Percentiles rank a stretch among this genome's conserved stretches.
Conservation (phyloP, 768 basidiomycete species). For the Erythrobasidium yunnanense region DNA sequence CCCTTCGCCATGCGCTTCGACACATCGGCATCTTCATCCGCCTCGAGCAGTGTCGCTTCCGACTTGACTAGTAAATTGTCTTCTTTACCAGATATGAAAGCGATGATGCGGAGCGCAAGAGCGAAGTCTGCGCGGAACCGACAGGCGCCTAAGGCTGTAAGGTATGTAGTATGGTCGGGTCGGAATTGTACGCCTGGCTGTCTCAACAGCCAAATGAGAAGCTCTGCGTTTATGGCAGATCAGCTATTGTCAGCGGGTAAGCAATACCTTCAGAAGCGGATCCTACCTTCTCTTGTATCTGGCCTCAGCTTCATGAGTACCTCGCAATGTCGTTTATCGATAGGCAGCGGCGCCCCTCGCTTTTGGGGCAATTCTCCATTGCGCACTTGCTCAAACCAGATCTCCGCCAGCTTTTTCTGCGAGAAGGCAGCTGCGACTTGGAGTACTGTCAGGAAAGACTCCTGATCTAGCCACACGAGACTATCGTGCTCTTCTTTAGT, state of each 20-base stretch:
- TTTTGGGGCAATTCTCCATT: background rate
- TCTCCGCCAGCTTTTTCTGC: background rate
- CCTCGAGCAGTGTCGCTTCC: background rate
- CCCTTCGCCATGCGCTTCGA: slow-evolving; percentile 14
- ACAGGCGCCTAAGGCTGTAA: background rate
- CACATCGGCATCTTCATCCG: background rate
- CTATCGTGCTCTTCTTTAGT: background rate
- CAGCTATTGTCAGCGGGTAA: background rate
- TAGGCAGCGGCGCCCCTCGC: background rate
- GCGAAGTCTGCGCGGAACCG: background rate
- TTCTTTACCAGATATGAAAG: background rate
- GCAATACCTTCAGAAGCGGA: too few relatives aligned
- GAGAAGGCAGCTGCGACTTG: background rate
- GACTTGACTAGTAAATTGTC: background rate
- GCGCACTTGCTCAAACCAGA: background rate
- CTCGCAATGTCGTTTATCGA: background rate
- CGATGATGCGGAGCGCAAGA: slow-evolving; percentile 5
- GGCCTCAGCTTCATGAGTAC: slow-evolving; percentile 11
- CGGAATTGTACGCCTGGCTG: background rate
- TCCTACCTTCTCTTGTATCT: background rate
- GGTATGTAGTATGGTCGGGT: background rate
- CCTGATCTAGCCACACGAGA: background rate
- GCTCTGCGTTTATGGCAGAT: background rate
- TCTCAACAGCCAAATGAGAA: background rate
- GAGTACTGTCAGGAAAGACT: background rate